These are phyloP conservation scores for Funneliformis geosporum DNA, from an alignment of 192 early-diverging fungal species.

Conservation along the genomic window DNA sequence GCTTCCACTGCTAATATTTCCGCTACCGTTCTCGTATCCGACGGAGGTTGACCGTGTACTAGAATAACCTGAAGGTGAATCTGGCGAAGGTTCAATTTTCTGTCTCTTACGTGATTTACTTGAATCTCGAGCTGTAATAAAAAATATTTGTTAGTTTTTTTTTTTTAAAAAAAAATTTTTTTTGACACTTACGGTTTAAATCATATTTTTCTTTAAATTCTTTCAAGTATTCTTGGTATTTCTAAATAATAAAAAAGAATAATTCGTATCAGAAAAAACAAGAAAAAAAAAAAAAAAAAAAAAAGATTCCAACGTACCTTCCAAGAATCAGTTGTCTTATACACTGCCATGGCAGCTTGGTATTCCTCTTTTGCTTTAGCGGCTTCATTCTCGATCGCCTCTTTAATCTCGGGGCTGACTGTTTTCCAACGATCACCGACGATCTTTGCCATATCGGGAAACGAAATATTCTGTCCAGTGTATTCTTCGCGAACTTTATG, in stretches of 20 bases:
- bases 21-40: slow-evolving; percentile 20
- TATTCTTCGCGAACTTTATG: slow-evolving; percentile 48
- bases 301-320: slow-evolving; percentile 26
- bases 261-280: not conserved
- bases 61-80: slow-evolving; percentile 23
- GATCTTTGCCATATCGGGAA: slow-evolving; percentile 49
- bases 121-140: slow-evolving; percentile 1
- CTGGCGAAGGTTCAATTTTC: not conserved
- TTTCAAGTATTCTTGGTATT: slow-evolving; percentile 43
- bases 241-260: slow-evolving; percentile 25
- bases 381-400: slow-evolving; percentile 38
- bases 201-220: slow-evolving; percentile 48
- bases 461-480: slow-evolving; percentile 40
- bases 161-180: not conserved
- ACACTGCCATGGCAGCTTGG: slow-evolving; percentile 30
- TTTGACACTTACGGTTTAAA: slow-evolving; percentile 15
- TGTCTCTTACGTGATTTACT: not conserved
- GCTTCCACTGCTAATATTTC: slow-evolving; percentile 33
- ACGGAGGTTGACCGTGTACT: slow-evolving; percentile 26
- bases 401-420: slow-evolving; percentile 36
- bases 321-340: slow-evolving; percentile 42
- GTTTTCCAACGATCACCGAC: slow-evolving; percentile 53
- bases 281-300: not conserved
- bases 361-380: slow-evolving; percentile 39
- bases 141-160: not conserved